Evolutionary conservation across 169 alveolate genomes (phyloP).

Genomic region (Babesia ovis): DNA sequence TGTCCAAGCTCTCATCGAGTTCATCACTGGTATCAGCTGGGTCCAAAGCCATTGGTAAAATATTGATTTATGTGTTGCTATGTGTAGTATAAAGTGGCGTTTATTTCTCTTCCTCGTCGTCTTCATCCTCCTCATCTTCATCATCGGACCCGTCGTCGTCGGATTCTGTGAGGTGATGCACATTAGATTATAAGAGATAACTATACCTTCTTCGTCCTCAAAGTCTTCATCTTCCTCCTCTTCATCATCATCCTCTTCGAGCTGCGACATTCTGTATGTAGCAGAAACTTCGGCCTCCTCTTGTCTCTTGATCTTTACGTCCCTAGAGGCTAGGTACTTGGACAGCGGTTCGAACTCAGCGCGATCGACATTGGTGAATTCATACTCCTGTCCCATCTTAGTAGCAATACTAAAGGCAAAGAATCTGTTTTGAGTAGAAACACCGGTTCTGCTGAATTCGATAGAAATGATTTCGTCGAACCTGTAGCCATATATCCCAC

Average conservation of each 20-base stretch:
- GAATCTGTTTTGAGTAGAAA: conserved; percentile 89
- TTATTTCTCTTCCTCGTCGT: conserved; percentile 17
- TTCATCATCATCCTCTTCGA: conserved; percentile 86
- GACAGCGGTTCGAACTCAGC: conserved; percentile 84
- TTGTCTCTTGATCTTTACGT: conserved; percentile 68
- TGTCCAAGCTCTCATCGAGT: background rate
- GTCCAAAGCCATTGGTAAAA: background rate
- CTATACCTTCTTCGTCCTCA: conserved; percentile 70
- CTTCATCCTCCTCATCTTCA: conserved; percentile 19
- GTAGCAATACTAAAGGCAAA: conserved; percentile 90
- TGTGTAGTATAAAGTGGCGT: no score
- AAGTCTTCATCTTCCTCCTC: conserved; percentile 79
- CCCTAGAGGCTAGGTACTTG: conserved; percentile 77
- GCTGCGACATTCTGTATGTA: conserved; percentile 78
- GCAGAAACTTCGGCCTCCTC: conserved; percentile 80
- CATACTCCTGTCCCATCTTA: conserved; percentile 86
- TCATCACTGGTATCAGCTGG: background rate
- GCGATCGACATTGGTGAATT: conserved; percentile 91
- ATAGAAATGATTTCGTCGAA: conserved; percentile 91
- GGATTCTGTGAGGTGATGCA: conserved; percentile 39
- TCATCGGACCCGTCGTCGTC: conserved; percentile 48
- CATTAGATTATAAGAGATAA: background rate
- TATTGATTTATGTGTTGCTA: background rate
- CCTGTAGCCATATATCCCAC: conserved; percentile 16
- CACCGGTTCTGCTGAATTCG: conserved; percentile 92